Percentiles rank a stretch among this genome's conserved stretches.
Evolutionary conservation across 192 early-diverging fungal species (phyloP).

Genomic region (Backusella circina): DNA sequence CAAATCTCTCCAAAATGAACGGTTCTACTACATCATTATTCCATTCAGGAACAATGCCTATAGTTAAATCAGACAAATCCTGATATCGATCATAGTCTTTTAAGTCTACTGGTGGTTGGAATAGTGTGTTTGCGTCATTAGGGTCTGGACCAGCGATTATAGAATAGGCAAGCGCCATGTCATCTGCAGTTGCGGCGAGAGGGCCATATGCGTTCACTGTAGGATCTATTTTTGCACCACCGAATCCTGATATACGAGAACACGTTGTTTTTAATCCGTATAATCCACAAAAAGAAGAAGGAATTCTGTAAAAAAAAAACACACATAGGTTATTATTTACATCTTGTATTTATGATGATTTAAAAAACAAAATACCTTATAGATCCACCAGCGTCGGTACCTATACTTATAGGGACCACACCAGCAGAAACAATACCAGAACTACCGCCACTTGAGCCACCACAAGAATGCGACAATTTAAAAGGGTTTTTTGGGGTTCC

Average conservation of each 20-base stretch:
- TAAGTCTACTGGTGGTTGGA: slow-evolving; percentile 39
- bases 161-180: slow-evolving; percentile 63
- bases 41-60: background rate
- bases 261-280: slow-evolving; percentile 75
- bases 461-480: slow-evolving; percentile 51
- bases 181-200: slow-evolving; percentile 64
- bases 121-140: slow-evolving; percentile 40
- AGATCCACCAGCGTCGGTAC: slow-evolving; percentile 69
- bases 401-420: slow-evolving; percentile 65
- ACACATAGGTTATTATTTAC: too few relatives aligned
- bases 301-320: slow-evolving; percentile 42
- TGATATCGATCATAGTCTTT: background rate
- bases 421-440: slow-evolving; percentile 59
- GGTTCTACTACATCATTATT: background rate
- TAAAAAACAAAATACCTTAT: slow-evolving; percentile 32
- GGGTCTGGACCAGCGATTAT: slow-evolving; percentile 54
- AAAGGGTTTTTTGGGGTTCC: slow-evolving; percentile 66
- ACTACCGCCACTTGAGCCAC: slow-evolving; percentile 70
- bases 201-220: slow-evolving; percentile 62
- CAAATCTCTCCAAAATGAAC: background rate
- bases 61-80: background rate
- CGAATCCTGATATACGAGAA: slow-evolving; percentile 51
- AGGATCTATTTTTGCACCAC: slow-evolving; percentile 53
- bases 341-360: too few relatives aligned
- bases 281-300: slow-evolving; percentile 69